Evolutionary conservation across 768 basidiomycete species (phyloP).

Genomic region (Cystobasidium onofrii): DNA sequence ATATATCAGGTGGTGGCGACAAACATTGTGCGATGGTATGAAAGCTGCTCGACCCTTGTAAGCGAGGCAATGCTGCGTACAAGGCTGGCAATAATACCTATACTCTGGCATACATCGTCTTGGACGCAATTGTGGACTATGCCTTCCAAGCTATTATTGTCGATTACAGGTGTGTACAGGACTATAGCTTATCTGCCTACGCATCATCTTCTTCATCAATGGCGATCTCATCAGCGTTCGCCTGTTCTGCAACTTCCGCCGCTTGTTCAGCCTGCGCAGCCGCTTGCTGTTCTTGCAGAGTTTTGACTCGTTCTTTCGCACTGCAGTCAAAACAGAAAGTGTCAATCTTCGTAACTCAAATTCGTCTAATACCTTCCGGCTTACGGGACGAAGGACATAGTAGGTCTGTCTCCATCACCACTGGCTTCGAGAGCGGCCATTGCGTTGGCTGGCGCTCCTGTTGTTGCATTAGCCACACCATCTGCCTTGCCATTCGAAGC

Average conservation of each 20-base stretch:
- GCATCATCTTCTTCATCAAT: conserved; percentile 46
- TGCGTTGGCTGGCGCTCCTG: conserved; percentile 52
- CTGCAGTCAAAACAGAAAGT: conserved; percentile 37
- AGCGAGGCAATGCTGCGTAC: too few relatives aligned
- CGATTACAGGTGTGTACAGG: neutral
- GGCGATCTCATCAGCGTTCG: conserved; percentile 46
- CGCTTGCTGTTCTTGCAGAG: conserved; percentile 52
- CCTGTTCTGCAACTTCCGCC: conserved; percentile 44
- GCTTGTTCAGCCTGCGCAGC: conserved; percentile 52
- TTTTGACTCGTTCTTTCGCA: conserved; percentile 40
- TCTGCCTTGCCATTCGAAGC: conserved; percentile 75
- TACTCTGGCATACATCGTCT: too few relatives aligned
- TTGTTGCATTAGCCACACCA: conserved; percentile 41
- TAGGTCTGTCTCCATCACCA: conserved; percentile 9
- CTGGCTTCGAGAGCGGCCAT: conserved; percentile 61
- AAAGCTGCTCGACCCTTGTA: too few relatives aligned
- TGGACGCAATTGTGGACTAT: too few relatives aligned
- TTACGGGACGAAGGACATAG: conserved; percentile 28
- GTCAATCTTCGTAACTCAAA: neutral
- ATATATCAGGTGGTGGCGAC: too few relatives aligned
- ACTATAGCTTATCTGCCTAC: neutral
- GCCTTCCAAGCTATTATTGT: neutral
- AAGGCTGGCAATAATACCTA: too few relatives aligned
- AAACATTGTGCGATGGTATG: too few relatives aligned
- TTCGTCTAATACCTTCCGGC: conserved; percentile 4